Percentiles rank a stretch among this genome's conserved stretches.
Evolutionary conservation across 441 rosid genomes (phyloP).

Genomic region (Viola pubescens): DNA sequence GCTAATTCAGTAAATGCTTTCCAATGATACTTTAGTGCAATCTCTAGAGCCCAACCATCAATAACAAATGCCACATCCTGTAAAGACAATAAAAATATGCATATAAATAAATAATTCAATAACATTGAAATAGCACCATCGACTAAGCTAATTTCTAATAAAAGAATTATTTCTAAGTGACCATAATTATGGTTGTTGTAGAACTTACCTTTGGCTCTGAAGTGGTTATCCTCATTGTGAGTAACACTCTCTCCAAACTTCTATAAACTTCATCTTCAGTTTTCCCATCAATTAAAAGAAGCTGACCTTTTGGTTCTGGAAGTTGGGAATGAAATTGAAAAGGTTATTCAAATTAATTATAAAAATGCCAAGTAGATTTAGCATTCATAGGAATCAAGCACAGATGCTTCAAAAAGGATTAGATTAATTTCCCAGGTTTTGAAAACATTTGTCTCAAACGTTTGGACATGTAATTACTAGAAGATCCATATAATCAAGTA

Average conservation of each 20-base stretch:
- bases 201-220: conserved; percentile 85
- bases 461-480: background rate
- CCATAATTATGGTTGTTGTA: no score
- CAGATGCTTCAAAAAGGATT: background rate
- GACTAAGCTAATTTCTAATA: no score
- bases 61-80: conserved; percentile 96
- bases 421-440: no score
- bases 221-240: conserved; percentile 85
- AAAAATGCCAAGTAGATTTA: background rate
- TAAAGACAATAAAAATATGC: background rate
- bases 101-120: no score
- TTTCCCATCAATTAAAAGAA: conserved; percentile 87
- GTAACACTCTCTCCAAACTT: conserved; percentile 93
- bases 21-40: conserved; percentile 71
- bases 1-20: conserved; percentile 92
- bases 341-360: background rate
- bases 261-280: conserved; percentile 81
- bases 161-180: no score
- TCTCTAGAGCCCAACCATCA: conserved; percentile 99
- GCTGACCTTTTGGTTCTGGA: conserved; percentile 98
- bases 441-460: background rate
- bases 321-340: conserved; percentile 13
- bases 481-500: no score
- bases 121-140: no score
- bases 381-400: conserved; percentile 6